These are phyloP conservation scores for Tuber calosporum DNA, from an alignment of 495 filamentous ascomycete genomes.

Conservation along the genomic window DNA sequence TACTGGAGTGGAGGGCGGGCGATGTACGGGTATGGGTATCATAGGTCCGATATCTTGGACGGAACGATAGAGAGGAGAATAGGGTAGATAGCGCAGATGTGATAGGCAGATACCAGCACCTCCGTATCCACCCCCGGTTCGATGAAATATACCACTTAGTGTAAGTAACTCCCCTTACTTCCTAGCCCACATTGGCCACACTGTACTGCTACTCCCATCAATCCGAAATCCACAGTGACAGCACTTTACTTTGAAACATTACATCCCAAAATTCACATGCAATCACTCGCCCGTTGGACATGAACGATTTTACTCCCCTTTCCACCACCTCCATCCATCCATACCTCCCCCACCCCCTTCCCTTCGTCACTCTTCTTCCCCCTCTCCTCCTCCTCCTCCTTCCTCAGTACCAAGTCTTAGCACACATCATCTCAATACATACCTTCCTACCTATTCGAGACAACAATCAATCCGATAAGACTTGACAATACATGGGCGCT, in stretches of 20 bases:
- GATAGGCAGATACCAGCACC: neutral
- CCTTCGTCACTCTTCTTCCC: neutral
- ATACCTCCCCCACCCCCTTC: neutral
- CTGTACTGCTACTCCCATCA: neutral
- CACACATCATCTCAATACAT: neutral
- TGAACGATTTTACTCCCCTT: neutral
- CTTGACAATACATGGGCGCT: neutral
- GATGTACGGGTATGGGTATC: neutral
- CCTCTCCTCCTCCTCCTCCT: neutral
- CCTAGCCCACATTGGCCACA: neutral
- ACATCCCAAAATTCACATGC: neutral
- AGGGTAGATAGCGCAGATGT: neutral
- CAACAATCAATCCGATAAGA: neutral
- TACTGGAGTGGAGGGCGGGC: neutral
- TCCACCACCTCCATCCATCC: neutral
- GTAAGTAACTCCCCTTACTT: neutral
- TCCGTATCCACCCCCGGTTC: neutral
- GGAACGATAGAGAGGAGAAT: neutral
- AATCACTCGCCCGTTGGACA: neutral
- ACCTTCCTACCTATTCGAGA: neutral
- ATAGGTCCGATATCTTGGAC: neutral
- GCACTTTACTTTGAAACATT: neutral
- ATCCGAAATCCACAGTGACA: neutral
- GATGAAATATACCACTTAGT: neutral
- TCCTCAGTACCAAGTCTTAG: neutral